Evolutionary conservation across 768 basidiomycete genomes (phyloP).

Genomic region (Termitomyces sp.): DNA sequence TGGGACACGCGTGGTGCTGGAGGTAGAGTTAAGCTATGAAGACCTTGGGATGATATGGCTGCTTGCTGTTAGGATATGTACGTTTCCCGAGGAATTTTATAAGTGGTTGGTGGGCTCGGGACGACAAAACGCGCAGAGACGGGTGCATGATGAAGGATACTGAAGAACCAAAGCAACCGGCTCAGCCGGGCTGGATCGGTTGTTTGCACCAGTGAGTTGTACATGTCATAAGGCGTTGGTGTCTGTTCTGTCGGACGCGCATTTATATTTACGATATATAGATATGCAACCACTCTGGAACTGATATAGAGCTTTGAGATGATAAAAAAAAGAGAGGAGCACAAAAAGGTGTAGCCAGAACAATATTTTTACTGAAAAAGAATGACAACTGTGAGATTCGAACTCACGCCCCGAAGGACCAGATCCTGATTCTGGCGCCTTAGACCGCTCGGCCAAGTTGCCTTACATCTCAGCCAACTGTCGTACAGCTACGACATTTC

Average conservation of each 20-base stretch:
- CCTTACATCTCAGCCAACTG: conserved; percentile 7
- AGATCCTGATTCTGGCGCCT: conserved; percentile 53
- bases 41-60: background rate
- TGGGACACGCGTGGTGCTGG: conserved; percentile 38
- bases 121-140: conserved; percentile 31
- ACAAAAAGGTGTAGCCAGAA: no score
- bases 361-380: no score
- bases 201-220: background rate
- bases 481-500: no score
- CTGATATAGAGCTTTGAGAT: no score
- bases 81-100: conserved; percentile 65
- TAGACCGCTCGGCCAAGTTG: conserved; percentile 56
- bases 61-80: conserved; percentile 35
- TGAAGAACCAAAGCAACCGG: background rate
- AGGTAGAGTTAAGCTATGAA: background rate
- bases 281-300: no score
- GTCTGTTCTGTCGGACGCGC: no score
- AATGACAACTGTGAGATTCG: conserved; percentile 10
- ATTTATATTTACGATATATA: no score
- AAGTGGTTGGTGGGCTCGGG: conserved; percentile 51
- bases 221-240: background rate
- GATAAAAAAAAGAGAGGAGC: no score
- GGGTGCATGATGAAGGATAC: conserved; percentile 23
- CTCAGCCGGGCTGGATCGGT: background rate
- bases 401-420: conserved; percentile 8